These are phyloP conservation scores for Ceratobasidium papillatum DNA, from an alignment of 1,284 basidiomycete species.

Conservation along the genomic window DNA sequence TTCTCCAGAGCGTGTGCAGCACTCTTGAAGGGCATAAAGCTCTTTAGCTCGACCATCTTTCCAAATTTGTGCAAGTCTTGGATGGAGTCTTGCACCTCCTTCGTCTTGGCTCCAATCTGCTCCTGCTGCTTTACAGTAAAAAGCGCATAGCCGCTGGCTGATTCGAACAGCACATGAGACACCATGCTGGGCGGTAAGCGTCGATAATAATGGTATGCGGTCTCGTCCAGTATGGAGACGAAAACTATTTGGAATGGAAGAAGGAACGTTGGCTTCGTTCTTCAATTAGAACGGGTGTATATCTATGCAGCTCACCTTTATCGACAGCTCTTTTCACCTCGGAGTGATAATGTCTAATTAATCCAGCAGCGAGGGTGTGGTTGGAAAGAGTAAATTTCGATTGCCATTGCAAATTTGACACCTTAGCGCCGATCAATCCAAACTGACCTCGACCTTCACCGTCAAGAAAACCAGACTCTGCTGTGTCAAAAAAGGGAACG, in stretches of 20 bases:
- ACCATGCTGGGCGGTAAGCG: conserved; percentile 59
- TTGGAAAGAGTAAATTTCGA: conserved; percentile 21
- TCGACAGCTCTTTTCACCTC: not conserved
- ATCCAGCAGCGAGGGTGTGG: not conserved
- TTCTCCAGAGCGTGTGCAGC: conserved; percentile 97
- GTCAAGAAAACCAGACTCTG: no score
- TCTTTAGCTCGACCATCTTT: conserved; percentile 92
- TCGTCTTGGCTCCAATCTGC: conserved; percentile 86
- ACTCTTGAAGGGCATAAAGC: conserved; percentile 94
- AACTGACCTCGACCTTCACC: not conserved
- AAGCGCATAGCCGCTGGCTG: conserved; percentile 93
- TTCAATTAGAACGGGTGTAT: not conserved
- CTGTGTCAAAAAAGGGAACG: no score
- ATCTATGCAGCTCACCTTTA: no score
- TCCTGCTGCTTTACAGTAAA: conserved; percentile 92
- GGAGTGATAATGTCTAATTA: not conserved
- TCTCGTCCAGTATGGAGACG: not conserved
- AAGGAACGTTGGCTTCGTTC: not conserved
- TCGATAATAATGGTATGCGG: not conserved
- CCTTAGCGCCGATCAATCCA: not conserved
- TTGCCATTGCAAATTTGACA: not conserved
- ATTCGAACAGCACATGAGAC: conserved; percentile 94
- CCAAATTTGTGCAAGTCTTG: conserved; percentile 89
- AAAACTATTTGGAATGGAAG: not conserved
- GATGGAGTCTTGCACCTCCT: conserved; percentile 86